Base-by-base conservation (phyloP, 306 rosid genomes). In the Rubus idaeus region DNA sequence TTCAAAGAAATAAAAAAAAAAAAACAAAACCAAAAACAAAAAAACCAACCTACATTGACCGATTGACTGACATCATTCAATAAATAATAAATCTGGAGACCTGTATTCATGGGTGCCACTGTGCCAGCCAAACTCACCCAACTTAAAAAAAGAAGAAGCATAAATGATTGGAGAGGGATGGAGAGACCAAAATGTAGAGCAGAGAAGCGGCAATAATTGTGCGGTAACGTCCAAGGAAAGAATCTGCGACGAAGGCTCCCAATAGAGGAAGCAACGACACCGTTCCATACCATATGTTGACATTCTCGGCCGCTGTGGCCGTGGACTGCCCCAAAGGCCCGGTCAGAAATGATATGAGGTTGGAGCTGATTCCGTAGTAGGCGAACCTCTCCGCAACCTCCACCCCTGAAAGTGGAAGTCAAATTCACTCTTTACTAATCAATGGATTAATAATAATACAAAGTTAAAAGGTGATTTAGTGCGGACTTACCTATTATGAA, bases 201-300 rank as follows among this genome's bases (percentile, higher is more conserved):
- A 81, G 17, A 50, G 90, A 84, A 5, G 93, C 85, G 4, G 83
- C 17, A 3, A 85, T 8, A 9, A 89, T 76, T 4, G 93, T 85
- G 47, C 87, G 87, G 77, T 83, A 89, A 74, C 91, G 91, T 20
- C 93, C 93, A 2, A 89, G 80, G 65, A 62, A 67, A 16, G 88
- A 85, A 26, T 89, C 93, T 10, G 93, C 93, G 2, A 87, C 77
- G 30, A 82, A 87, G 8, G 89, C 93, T 5, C 93, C 93, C 1
- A 82, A 13, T 0, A 89, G 77, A 18, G 93, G 86, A 39, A 89
- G 85, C 75, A 89, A 58, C 49, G 87, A 46, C 51, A 86, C 78
- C 13, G 89, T 81, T 71, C 92, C 92, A 7, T 81, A 71, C 92
- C 93, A 89, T 0, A 81, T n/a, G 72, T 86, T 89, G 1, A 86